These are phyloP conservation scores for Eucalyptus polybractea DNA, from an alignment of 345 rosid genomes.

Conservation along the genomic window DNA sequence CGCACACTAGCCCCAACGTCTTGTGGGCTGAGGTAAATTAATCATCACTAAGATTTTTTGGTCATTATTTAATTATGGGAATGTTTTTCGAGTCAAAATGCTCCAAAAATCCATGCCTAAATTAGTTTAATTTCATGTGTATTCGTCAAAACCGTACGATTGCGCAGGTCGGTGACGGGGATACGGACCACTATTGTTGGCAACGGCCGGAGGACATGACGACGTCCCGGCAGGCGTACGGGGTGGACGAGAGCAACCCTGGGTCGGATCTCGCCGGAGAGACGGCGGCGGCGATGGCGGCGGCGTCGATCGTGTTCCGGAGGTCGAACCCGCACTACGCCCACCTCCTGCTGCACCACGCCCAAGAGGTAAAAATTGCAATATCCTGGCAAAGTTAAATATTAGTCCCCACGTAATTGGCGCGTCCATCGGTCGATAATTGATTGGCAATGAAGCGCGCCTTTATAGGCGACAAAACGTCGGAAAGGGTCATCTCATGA, in stretches of 20 bases:
- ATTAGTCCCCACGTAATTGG: not conserved
- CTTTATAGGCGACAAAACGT: not conserved
- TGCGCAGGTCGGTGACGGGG: conserved; percentile 73
- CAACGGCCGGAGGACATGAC: conserved; percentile 99
- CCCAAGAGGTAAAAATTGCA: conserved; percentile 43
- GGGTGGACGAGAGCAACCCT: conserved; percentile 72
- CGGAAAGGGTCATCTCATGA: not conserved
- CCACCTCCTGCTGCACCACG: conserved; percentile 83
- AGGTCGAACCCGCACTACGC: conserved; percentile 73
- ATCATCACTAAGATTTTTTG: not conserved
- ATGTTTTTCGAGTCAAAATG: not conserved
- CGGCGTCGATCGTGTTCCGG: conserved; percentile 77
- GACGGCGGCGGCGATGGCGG: conserved; percentile 94
- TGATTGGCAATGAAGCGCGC: not conserved
- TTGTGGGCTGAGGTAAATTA: conserved; percentile 66
- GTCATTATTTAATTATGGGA: not conserved
- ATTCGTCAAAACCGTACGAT: not conserved
- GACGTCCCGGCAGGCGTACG: conserved; percentile 78
- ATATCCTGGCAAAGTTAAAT: not conserved
- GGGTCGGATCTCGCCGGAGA: conserved; percentile 95
- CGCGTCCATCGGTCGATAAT: not conserved
- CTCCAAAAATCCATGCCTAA: not conserved
- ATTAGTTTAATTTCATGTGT: not conserved
- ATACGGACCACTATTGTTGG: conserved; percentile 97
- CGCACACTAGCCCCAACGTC: conserved; percentile 77